Percentiles rank a stretch among this genome's conserved stretches.
Conservation (phyloP, 2,329 filamentous ascomycete species). For the Colletotrichum sp. region DNA sequence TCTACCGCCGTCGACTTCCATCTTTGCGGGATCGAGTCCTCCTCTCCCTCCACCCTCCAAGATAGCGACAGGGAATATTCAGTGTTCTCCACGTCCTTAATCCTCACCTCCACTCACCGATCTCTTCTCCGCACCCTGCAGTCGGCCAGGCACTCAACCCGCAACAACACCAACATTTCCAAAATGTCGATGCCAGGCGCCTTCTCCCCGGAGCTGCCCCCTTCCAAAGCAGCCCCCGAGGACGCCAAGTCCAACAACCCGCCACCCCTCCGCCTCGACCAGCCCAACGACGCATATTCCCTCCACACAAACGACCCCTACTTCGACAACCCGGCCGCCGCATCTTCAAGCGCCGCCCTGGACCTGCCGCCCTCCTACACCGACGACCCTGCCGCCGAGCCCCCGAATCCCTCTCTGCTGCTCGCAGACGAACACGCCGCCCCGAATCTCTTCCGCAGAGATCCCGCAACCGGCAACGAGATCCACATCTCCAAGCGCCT, state of each 20-base stretch:
- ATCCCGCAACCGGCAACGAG: slow-evolving; percentile 26
- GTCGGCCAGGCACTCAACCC: background rate
- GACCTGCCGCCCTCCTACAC: slow-evolving; percentile 52
- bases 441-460: slow-evolving; percentile 27
- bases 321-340: slow-evolving; percentile 40
- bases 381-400: slow-evolving; percentile 34
- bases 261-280: slow-evolving; percentile 23
- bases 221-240: slow-evolving; percentile 8
- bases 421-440: slow-evolving; percentile 23
- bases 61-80: background rate
- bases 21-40: background rate
- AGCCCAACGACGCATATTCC: slow-evolving; percentile 30
- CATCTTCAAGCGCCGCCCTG: slow-evolving; percentile 35
- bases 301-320: slow-evolving; percentile 32
- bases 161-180: background rate
- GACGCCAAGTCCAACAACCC: background rate
- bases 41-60: background rate
- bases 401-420: slow-evolving; percentile 17
- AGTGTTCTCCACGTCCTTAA: background rate
- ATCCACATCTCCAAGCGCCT: slow-evolving; percentile 32
- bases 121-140: background rate
- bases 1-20: background rate
- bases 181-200: slow-evolving; percentile 24
- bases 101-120: background rate
- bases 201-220: slow-evolving; percentile 19